Evolutionary conservation across 352 stramenopile species (phyloP), one percentile per base, ranked within the genome.

Genomic region (Globisporangium ultimum): DNA sequence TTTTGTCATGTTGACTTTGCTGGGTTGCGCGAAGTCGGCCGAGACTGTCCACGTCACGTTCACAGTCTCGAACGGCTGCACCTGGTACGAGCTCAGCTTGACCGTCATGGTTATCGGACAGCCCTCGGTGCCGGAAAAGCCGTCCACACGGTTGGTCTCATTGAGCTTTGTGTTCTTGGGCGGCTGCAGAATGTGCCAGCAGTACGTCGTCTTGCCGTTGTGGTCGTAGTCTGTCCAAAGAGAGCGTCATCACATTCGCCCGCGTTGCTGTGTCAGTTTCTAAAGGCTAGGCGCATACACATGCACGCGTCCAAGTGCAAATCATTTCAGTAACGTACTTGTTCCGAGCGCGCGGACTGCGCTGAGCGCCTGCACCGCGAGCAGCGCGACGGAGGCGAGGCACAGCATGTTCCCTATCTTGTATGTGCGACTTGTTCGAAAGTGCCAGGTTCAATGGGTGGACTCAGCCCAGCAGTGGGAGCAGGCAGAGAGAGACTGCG

Each of bases 91-190:
- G 46, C 60, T 67, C 24, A 87, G 38, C 5, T 52, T 53, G 38
- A 83, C 57, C 2, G 67, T 76, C 70, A 87, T 79, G 46, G 49
- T 50, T 21, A 87, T 66, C 21, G 76, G 76, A 43, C 76, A 87
- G 20, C 70, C 68, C 3, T 69, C 48, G 13, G 53, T 41, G 20
- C 69, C 72, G 13, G 62, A 71, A 56, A 61, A 81, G 18, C 64
- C 65, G 18, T 72, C 55, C 15, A 76, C 70, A 49, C 72, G 71
- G 55, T 86, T 60, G 46, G 62, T 54, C 51, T 80, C 71, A 42
- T 64, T 78, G 55, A 86, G 65, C 61, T 76, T 76, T 32, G 67
- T 61, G 22, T 69, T 64, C 43, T 60, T 77, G 4, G 72, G 50
- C 12, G 71, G 67, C 36, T 80, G 58, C 22, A 67, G 58, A 53